Conservation (phyloP, 2,329 filamentous ascomycete species). For the Talaromyces rugulosus region DNA sequence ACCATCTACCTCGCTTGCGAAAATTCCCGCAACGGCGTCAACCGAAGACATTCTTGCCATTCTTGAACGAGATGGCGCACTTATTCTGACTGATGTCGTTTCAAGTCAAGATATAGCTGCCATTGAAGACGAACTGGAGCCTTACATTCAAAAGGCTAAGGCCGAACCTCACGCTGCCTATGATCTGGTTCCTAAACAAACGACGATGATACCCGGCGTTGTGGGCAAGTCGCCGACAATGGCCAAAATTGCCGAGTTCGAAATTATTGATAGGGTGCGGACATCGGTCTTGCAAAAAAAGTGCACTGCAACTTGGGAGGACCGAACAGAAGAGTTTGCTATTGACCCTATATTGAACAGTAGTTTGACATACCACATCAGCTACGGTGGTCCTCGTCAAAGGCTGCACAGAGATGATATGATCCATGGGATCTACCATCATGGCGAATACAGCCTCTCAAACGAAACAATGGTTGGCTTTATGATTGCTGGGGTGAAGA, state of each 20-base stretch:
- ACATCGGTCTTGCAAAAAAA: not conserved
- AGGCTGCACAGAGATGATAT: conserved; percentile 29
- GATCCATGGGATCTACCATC: conserved; percentile 26
- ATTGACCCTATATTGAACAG: conserved; percentile 26
- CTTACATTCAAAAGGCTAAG: not conserved
- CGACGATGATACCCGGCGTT: not conserved
- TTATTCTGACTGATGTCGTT: conserved; percentile 28
- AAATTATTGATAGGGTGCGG: too few species aligned
- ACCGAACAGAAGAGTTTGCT: conserved; percentile 13
- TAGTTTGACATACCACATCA: conserved; percentile 26
- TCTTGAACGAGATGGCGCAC: conserved; percentile 28
- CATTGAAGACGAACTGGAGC: conserved; percentile 3
- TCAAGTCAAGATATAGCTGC: conserved; percentile 18
- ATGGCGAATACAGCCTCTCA: conserved; percentile 8
- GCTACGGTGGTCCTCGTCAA: conserved; percentile 26
- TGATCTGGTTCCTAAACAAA: not conserved
- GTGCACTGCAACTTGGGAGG: conserved; percentile 16
- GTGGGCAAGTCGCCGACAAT: not conserved
- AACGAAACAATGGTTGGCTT: conserved; percentile 22
- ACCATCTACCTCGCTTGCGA: conserved; percentile 15
- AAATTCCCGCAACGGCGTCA: conserved; percentile 21
- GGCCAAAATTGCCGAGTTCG: not conserved
- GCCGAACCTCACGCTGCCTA: not conserved
- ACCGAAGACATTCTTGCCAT: conserved; percentile 27
- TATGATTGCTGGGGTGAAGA: conserved; percentile 25